Conservation (phyloP, 1,139 yeast species). For the Suhomyces maxii region DNA sequence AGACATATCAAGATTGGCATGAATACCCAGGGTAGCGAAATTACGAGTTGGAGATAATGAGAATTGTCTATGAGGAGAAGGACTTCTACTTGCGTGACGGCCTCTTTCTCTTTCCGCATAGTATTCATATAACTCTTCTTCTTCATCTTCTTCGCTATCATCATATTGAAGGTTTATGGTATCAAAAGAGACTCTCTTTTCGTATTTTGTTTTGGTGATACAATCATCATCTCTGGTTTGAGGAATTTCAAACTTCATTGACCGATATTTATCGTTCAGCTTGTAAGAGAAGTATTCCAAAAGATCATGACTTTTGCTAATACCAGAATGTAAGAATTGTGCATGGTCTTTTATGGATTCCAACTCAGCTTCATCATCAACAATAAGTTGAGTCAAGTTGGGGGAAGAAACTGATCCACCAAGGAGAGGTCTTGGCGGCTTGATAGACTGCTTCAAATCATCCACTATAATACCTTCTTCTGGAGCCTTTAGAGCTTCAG, state of each 20-base stretch:
- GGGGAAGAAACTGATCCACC: neutral
- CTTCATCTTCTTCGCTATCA: conserved; percentile 21
- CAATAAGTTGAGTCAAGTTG: neutral
- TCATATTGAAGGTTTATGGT: conserved; percentile 39
- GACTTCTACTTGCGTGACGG: conserved; percentile 11
- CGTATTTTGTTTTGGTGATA: conserved; percentile 11
- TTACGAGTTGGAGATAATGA: conserved; percentile 6
- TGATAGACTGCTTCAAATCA: neutral
- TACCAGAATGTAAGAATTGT: too few relatives aligned
- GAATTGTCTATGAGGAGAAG: conserved; percentile 16
- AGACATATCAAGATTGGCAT: conserved; percentile 6
- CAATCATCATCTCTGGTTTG: conserved; percentile 6
- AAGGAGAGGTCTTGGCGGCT: neutral
- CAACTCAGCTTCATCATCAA: neutral
- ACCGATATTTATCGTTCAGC: conserved; percentile 25
- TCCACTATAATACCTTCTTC: neutral
- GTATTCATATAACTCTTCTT: conserved; percentile 11
- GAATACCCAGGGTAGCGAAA: conserved; percentile 14
- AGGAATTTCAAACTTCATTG: conserved; percentile 20
- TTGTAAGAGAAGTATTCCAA: conserved; percentile 21
- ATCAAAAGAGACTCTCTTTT: conserved; percentile 42
- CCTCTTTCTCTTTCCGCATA: conserved; percentile 12
- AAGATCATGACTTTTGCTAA: conserved; percentile 16
- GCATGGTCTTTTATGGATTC: conserved; percentile 1
- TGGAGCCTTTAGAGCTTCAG: too few relatives aligned